phyloP scores from a whole-genome alignment of 1,284 basidiomycete species.

The Heterobasidion annosum region DNA sequence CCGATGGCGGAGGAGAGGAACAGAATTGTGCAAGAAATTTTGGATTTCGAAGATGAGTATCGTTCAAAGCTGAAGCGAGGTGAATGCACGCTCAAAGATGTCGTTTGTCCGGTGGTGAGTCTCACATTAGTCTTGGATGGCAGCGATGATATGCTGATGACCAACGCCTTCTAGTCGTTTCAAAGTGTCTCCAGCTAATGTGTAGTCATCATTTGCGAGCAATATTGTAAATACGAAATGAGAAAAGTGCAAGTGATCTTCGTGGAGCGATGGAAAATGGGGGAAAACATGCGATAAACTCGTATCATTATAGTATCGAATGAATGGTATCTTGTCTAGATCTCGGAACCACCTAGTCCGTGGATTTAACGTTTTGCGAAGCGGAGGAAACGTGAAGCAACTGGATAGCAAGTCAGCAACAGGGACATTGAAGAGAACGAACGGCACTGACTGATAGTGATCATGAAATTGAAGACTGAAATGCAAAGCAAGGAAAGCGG shows the following conservation, averaged over 20 bases:
- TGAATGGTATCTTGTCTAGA: too few relatives aligned
- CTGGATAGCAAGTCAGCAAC: conserved; percentile 17
- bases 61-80: background rate
- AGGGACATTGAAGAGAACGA: background rate
- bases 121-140: too few relatives aligned
- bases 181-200: too few relatives aligned
- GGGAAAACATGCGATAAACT: too few relatives aligned
- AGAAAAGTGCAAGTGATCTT: too few relatives aligned
- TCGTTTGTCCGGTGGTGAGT: too few relatives aligned
- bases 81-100: background rate
- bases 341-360: background rate
- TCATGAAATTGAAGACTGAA: conserved; percentile 63
- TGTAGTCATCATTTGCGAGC: too few relatives aligned
- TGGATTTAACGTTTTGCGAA: conserved; percentile 53
- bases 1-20: conserved; percentile 7
- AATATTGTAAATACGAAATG: too few relatives aligned
- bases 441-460: conserved; percentile 49
- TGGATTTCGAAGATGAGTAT: conserved; percentile 2
- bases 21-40: background rate
- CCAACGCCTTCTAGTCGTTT: too few relatives aligned
- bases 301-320: too few relatives aligned
- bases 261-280: too few relatives aligned
- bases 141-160: too few relatives aligned
- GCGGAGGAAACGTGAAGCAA: conserved; percentile 62
- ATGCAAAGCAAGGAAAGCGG: background rate